phyloP scores from a whole-genome alignment of 345 rosid genomes.

The Eutrema heterophyllum region DNA sequence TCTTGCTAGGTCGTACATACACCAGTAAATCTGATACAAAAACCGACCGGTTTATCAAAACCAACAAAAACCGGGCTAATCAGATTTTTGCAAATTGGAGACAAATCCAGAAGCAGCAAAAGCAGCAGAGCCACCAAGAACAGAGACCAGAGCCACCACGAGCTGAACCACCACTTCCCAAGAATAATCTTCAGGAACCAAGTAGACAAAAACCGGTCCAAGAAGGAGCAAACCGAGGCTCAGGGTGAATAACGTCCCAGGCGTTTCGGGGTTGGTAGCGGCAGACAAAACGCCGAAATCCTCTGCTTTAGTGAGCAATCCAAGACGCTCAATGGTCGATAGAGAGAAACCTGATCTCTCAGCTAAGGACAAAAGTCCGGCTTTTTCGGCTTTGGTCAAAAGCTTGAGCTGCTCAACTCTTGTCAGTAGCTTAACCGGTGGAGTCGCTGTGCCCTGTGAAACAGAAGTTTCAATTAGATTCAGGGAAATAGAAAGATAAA shows the following conservation, averaged over 20 bases:
- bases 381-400: constrained; percentile 83
- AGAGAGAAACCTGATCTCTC: constrained; percentile 85
- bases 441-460: constrained; percentile 14
- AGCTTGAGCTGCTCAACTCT: constrained; percentile 92
- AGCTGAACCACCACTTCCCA: constrained; percentile 67
- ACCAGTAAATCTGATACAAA: not conserved
- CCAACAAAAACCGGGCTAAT: constrained; percentile 14
- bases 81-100: constrained; percentile 73
- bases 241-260: constrained; percentile 48
- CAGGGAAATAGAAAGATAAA: not conserved
- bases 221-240: constrained; percentile 68
- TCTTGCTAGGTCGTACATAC: not conserved
- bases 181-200: constrained; percentile 78
- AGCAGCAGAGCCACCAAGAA: constrained; percentile 84
- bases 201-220: constrained; percentile 71
- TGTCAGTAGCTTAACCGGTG: constrained; percentile 72
- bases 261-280: constrained; percentile 77
- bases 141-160: constrained; percentile 45
- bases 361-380: constrained; percentile 81
- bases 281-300: constrained; percentile 85
- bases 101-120: constrained; percentile 80
- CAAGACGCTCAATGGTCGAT: constrained; percentile 84
- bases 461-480: not conserved
- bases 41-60: constrained; percentile 2
- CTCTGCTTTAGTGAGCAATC: constrained; percentile 88